Percentiles rank a stretch among this genome's conserved stretches.
These are phyloP conservation scores for Agrocybe chaxingu DNA, from an alignment of 768 basidiomycete species.

Conservation along the genomic window DNA sequence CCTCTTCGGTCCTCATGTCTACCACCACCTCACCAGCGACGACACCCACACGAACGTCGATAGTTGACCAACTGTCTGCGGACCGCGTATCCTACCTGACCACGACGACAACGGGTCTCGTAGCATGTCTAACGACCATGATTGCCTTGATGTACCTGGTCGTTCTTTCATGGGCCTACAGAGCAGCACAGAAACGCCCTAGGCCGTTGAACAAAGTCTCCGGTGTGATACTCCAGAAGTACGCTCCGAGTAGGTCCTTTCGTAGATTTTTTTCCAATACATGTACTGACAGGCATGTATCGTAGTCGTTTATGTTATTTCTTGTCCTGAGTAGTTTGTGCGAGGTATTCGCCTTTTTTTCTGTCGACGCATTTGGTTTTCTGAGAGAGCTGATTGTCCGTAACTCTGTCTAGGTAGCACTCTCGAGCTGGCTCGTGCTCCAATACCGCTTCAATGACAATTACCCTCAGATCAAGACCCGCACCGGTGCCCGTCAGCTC, in stretches of 20 bases:
- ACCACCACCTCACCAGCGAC: slow-evolving; percentile 1
- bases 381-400: neutral
- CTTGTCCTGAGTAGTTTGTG: slow-evolving; percentile 46
- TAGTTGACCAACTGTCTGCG: slow-evolving; percentile 5
- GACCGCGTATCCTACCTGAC: slow-evolving; percentile 26
- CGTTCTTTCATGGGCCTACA: slow-evolving; percentile 46
- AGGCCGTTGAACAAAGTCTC: slow-evolving; percentile 48
- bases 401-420: slow-evolving; percentile 36
- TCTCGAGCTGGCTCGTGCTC: slow-evolving; percentile 56
- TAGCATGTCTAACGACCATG: slow-evolving; percentile 32
- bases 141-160: slow-evolving; percentile 46
- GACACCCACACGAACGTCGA: neutral
- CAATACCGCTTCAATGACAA: slow-evolving; percentile 54
- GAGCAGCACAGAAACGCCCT: slow-evolving; percentile 41
- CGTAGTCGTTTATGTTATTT: slow-evolving; percentile 49
- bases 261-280: neutral
- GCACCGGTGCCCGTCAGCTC: slow-evolving; percentile 41
- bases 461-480: slow-evolving; percentile 43
- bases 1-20: neutral
- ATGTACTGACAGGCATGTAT: slow-evolving; percentile 11
- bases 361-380: neutral
- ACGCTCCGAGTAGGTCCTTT: slow-evolving; percentile 45
- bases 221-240: slow-evolving; percentile 43
- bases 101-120: slow-evolving; percentile 31
- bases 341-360: slow-evolving; percentile 30